phyloP scores from a whole-genome alignment of 495 filamentous ascomycete species.

The Annulohypoxylon stygium region DNA sequence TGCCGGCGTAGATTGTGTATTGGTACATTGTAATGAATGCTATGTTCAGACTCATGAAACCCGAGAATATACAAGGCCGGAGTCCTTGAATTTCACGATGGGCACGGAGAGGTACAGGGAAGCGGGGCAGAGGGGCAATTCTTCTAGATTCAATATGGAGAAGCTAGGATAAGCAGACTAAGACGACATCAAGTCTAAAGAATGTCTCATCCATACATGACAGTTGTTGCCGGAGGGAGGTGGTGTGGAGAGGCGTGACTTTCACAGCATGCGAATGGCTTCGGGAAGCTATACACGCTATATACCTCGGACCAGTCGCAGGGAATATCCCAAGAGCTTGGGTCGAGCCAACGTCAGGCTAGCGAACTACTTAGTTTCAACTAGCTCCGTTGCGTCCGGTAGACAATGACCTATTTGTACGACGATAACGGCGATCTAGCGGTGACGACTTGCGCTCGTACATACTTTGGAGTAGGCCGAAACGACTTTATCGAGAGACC shows the following conservation, averaged over 20 bases:
- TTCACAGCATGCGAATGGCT: constrained; percentile 46
- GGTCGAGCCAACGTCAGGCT: constrained; percentile 46
- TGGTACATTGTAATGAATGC: constrained; percentile 6
- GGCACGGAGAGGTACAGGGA: not conserved
- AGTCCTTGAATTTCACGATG: constrained; percentile 7
- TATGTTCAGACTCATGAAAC: constrained; percentile 10
- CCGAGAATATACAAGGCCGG: constrained; percentile 6
- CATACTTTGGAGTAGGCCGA: not conserved
- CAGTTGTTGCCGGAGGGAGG: constrained; percentile 17
- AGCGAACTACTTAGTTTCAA: constrained; percentile 21
- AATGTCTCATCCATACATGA: constrained; percentile 22
- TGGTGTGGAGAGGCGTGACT: constrained; percentile 45
- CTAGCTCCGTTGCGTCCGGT: constrained; percentile 37
- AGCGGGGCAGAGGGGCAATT: constrained; percentile 35
- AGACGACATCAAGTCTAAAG: constrained; percentile 12
- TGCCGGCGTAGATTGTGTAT: constrained; percentile 17
- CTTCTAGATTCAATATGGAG: constrained; percentile 27
- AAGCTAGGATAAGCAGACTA: constrained; percentile 17
- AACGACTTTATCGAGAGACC: not conserved
- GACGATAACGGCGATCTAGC: constrained; percentile 9
- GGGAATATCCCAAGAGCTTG: constrained; percentile 48
- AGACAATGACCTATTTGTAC: constrained; percentile 23
- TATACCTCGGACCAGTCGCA: constrained; percentile 40
- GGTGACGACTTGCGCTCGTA: constrained; percentile 17
- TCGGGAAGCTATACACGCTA: constrained; percentile 30